A percentile compares a stretch with the other conserved stretches of the same genome.
Conservation (phyloP, 441 rosid species). For the Viola pubescens region DNA sequence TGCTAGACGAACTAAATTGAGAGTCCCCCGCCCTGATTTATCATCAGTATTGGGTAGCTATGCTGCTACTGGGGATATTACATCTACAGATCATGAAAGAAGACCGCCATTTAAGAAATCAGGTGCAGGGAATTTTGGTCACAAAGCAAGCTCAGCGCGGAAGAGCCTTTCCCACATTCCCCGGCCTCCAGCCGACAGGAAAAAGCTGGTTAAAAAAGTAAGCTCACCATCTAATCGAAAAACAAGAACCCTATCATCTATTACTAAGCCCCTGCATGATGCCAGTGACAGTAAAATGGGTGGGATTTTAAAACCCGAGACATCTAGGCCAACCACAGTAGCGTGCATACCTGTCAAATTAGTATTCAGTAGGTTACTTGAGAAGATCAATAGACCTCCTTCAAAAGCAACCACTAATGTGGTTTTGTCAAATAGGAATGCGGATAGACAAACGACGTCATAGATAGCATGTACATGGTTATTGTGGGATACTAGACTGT, state of each 20-base stretch:
- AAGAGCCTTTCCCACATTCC: constrained; percentile 39
- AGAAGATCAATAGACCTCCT: constrained; percentile 95
- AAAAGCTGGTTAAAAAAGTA: constrained; percentile 48
- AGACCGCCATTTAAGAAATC: constrained; percentile 32
- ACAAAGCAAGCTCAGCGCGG: constrained; percentile 33
- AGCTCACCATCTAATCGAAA: constrained; percentile 60
- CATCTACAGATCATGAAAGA: constrained; percentile 37
- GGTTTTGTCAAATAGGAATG: constrained; percentile 31
- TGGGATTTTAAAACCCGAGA: constrained; percentile 59
- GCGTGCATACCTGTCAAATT: constrained; percentile 95
- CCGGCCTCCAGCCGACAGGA: constrained; percentile 38
- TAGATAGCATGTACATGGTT: constrained; percentile 33
- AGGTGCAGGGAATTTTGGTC: constrained; percentile 27
- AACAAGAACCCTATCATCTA: constrained; percentile 75
- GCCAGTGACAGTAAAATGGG: constrained; percentile 29
- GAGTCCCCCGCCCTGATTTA: constrained; percentile 65
- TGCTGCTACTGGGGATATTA: constrained; percentile 29
- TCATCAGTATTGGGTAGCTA: constrained; percentile 38
- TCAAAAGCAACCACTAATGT: constrained; percentile 49
- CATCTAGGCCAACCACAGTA: constrained; percentile 74
- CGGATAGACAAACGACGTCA: constrained; percentile 29
- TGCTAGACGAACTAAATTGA: constrained; percentile 73
- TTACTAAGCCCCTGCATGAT: constrained; percentile 33
- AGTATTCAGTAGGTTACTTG: constrained; percentile 93
- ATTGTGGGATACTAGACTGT: constrained; percentile 17